phyloP scores from a whole-genome alignment of 2,329 filamentous ascomycete species.

The Microsporum ferrugineum region DNA sequence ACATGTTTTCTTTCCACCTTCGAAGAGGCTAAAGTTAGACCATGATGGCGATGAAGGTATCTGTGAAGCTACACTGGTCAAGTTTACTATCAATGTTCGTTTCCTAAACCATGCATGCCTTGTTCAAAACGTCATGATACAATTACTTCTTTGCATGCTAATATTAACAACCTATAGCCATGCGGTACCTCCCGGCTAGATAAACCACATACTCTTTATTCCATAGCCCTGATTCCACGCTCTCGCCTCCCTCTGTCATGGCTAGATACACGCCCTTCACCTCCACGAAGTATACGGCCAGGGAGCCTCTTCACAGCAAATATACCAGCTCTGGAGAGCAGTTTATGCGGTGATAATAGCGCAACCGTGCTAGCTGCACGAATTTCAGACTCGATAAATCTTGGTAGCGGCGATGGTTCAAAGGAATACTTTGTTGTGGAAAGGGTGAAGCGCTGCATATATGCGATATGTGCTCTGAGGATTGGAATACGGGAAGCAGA shows the following conservation, averaged over 20 bases:
- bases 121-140: background rate
- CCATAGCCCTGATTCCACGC: constrained; percentile 28
- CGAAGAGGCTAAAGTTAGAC: background rate
- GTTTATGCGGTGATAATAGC: constrained; percentile 18
- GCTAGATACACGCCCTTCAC: constrained; percentile 25
- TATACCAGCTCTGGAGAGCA: constrained; percentile 26
- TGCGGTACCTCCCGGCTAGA: constrained; percentile 27
- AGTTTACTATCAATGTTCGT: background rate
- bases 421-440: constrained; percentile 30
- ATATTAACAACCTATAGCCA: constrained; percentile 20
- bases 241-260: constrained; percentile 29
- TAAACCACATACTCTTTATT: constrained; percentile 25
- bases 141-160: background rate
- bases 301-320: constrained; percentile 30
- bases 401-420: background rate
- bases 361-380: constrained; percentile 26
- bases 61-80: background rate
- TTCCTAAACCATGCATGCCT: background rate
- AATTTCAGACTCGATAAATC: constrained; percentile 9
- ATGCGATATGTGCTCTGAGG: constrained; percentile 29
- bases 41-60: background rate
- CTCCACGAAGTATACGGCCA: constrained; percentile 20
- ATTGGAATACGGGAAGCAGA: constrained; percentile 28
- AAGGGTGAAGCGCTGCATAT: constrained; percentile 29
- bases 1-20: background rate